Evolutionary conservation across 495 filamentous ascomycete species (phyloP).

Genomic region (Evernia prunastri): DNA sequence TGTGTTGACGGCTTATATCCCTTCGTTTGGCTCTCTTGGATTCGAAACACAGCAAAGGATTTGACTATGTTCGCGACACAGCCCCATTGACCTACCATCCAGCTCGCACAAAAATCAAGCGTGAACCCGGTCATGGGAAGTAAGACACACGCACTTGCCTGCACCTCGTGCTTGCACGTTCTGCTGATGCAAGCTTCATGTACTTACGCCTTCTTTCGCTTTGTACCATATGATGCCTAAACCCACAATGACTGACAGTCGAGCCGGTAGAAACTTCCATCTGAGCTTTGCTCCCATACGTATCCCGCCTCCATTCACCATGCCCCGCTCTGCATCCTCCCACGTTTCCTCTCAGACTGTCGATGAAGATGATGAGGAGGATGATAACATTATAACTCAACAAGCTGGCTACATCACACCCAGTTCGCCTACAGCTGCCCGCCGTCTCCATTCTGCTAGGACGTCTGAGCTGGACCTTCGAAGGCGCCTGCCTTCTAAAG

Average conservation of each 20-base stretch:
- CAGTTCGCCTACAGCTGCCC: slow-evolving; percentile 19
- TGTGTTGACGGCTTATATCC: slow-evolving; percentile 11
- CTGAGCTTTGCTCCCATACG: slow-evolving; percentile 19
- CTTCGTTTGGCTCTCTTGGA: slow-evolving; percentile 19
- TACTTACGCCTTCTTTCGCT: slow-evolving; percentile 11
- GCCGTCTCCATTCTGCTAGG: slow-evolving; percentile 26
- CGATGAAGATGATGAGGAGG: slow-evolving; percentile 23
- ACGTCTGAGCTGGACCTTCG: slow-evolving; percentile 27
- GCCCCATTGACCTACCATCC: slow-evolving; percentile 2
- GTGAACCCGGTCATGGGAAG: background rate
- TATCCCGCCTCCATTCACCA: slow-evolving; percentile 17
- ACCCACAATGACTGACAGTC: slow-evolving; percentile 22
- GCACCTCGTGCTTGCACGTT: slow-evolving; percentile 19
- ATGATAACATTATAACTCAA: slow-evolving; percentile 19
- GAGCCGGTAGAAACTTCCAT: slow-evolving; percentile 20
- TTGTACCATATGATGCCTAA: slow-evolving; percentile 10
- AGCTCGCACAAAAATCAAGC: background rate
- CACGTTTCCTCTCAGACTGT: slow-evolving; percentile 17
- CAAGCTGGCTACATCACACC: slow-evolving; percentile 14
- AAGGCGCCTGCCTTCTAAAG: slow-evolving; percentile 25
- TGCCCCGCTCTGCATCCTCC: slow-evolving; percentile 26
- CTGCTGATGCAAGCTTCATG: slow-evolving; percentile 21
- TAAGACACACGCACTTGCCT: slow-evolving; percentile 11
- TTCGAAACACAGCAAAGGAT: slow-evolving; percentile 5
- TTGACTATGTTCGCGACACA: background rate